Evolutionary conservation across 768 basidiomycete species (phyloP).

Genomic region (Termitomyces sp.): DNA sequence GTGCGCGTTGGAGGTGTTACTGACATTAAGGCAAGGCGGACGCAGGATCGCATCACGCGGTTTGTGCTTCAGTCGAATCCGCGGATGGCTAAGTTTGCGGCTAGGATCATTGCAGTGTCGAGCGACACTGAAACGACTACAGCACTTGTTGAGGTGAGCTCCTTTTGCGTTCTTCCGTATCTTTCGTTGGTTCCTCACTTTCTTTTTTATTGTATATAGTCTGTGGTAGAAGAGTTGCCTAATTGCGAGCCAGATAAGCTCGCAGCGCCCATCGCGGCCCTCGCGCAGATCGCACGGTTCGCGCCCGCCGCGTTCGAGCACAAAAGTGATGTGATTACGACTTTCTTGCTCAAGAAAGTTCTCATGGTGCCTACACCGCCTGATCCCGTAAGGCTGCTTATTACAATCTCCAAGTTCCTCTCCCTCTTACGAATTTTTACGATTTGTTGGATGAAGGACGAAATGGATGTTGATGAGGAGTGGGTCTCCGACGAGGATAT

Average conservation of each 20-base stretch:
- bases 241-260: slow-evolving; percentile 46
- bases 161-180: neutral
- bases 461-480: slow-evolving; percentile 61
- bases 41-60: slow-evolving; percentile 58
- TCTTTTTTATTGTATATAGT: slow-evolving; percentile 34
- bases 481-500: slow-evolving; percentile 75
- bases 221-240: slow-evolving; percentile 50
- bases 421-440: too few relatives aligned
- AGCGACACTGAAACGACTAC: slow-evolving; percentile 48
- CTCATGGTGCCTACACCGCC: slow-evolving; percentile 53
- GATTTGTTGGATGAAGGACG: slow-evolving; percentile 36
- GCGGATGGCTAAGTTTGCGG: slow-evolving; percentile 82
- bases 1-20: neutral
- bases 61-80: slow-evolving; percentile 57
- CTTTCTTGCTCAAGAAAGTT: slow-evolving; percentile 65
- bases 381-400: slow-evolving; percentile 38
- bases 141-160: slow-evolving; percentile 61
- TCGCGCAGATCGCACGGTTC: slow-evolving; percentile 70
- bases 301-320: slow-evolving; percentile 74
- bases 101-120: slow-evolving; percentile 63
- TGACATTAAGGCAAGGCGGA: slow-evolving; percentile 42
- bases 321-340: slow-evolving; percentile 70
- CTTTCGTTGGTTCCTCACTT: neutral
- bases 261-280: slow-evolving; percentile 64
- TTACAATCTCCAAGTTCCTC: neutral